Conservation (phyloP, 768 basidiomycete genomes). For the Symmetrospora coprosmae region DNA sequence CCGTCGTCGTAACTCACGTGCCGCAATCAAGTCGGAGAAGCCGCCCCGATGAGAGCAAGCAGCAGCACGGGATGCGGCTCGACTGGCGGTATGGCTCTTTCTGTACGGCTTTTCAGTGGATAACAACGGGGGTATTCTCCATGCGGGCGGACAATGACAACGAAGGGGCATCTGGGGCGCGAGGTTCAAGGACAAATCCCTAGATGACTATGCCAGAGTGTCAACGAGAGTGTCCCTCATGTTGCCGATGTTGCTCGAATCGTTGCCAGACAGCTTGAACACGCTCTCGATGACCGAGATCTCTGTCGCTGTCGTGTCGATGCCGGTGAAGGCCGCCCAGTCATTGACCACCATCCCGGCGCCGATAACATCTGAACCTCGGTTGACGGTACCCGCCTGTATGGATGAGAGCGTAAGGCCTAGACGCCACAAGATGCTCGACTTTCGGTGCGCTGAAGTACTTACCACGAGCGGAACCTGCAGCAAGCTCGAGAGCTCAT, state of each 20-base stretch:
- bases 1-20: too few species aligned
- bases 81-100: too few species aligned
- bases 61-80: too few species aligned
- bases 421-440: not conserved
- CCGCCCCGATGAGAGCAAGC: too few species aligned
- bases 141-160: too few species aligned
- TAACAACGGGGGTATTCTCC: too few species aligned
- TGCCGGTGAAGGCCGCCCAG: constrained; percentile 98
- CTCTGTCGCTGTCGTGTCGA: constrained; percentile 98
- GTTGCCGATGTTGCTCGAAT: constrained; percentile 67
- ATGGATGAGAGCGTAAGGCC: not conserved
- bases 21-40: too few species aligned
- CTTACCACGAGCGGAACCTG: constrained; percentile 88
- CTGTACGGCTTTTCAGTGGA: too few species aligned
- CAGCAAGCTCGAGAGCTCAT: constrained; percentile 81
- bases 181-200: too few species aligned
- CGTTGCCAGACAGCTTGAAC: constrained; percentile 76
- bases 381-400: constrained; percentile 93
- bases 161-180: too few species aligned
- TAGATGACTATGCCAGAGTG: constrained; percentile 65
- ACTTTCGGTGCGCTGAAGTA: constrained; percentile 26
- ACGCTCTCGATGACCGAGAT: constrained; percentile 94
- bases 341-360: constrained; percentile 97
- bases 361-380: constrained; percentile 94
- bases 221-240: constrained; percentile 82